A percentile compares a stretch with the other conserved stretches of the same genome.
phyloP scores from a whole-genome alignment of 1,284 basidiomycete species.

The Somion occarium region DNA sequence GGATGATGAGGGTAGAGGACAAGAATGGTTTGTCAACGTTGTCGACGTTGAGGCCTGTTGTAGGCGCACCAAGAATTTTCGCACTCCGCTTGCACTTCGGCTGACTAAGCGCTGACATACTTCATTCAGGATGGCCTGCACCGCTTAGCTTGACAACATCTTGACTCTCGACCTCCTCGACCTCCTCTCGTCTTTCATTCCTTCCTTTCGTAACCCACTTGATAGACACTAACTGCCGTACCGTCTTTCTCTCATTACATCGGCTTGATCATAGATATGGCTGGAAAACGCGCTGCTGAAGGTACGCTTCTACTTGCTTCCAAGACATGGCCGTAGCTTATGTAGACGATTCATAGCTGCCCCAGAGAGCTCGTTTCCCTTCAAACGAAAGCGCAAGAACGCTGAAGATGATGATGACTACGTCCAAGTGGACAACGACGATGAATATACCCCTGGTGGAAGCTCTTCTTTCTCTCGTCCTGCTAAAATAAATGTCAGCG shows the following conservation, averaged over 20 bases:
- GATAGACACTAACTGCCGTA: not conserved
- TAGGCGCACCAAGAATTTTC: conserved; percentile 10
- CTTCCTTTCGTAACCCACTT: too few relatives aligned
- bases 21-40: conserved; percentile 3
- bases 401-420: conserved; percentile 46
- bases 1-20: not conserved
- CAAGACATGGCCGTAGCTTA: not conserved
- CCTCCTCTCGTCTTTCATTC: not conserved
- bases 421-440: conserved; percentile 51
- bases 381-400: conserved; percentile 47
- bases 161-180: not conserved
- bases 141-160: not conserved
- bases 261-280: conserved; percentile 27
- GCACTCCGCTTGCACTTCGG: conserved; percentile 15
- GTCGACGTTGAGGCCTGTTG: conserved; percentile 1
- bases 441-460: conserved; percentile 46
- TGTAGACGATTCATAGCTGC: not conserved
- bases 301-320: conserved; percentile 26
- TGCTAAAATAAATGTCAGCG: conserved; percentile 79
- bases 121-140: not conserved
- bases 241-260: not conserved
- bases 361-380: conserved; percentile 25
- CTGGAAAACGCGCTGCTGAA: conserved; percentile 46
- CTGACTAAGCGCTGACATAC: conserved; percentile 15
- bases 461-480: conserved; percentile 56